Base-by-base conservation (phyloP, 2,329 filamentous ascomycete species). In the Kalmusia sp. region DNA sequence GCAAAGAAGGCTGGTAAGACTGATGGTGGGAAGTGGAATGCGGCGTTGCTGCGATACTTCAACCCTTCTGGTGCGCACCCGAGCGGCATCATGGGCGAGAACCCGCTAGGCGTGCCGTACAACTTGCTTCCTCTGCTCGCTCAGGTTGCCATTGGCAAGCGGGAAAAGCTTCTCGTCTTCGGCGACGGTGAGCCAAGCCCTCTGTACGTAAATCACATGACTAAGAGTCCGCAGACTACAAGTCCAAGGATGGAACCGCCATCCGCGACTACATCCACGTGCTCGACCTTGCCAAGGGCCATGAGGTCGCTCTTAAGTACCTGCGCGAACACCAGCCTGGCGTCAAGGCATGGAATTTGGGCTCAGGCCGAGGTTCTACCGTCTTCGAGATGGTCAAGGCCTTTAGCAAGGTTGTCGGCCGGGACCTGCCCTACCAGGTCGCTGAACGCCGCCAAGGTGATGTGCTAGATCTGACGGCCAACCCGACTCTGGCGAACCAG, bases 231-330 rank as follows among this genome's bases (percentile, higher is more conserved):
- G 3, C 61, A 96, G 93, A 99, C 81, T 99, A 99, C 80, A 73
- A 82, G 27, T 96, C 92, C 48, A 89, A 87, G 66, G 93, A 97
- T 74, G 93, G 93, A 61, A 97, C 93, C 48, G 91, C 92, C 58
- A 96, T 97, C 74, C 90, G 95, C 66, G 95, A 99, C 80, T 99
- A 99, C 83, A 97, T 99, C 76, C 93, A 97, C 81, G 91, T 97
- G 53, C 84, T 96, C 59, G 93, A 97, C 71, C 87, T 97, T 21
- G 91, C 93, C 39, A 85, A 85, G 58, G 93, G 93, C 57, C 93
- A 97, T 76, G 81, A 96, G 53, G 85, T 91, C 54, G 95, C 96
- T 19, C 88, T 99, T 64, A 92, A 95, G 79, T 91, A 96, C 79
- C 88, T 97, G 45, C 89, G 90, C 65, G 84, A 90, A 61, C 80